Evolutionary conservation across 371 early-diverging fungal genomes (phyloP).

Genomic region (Thermomucor indicae-seudaticae): DNA sequence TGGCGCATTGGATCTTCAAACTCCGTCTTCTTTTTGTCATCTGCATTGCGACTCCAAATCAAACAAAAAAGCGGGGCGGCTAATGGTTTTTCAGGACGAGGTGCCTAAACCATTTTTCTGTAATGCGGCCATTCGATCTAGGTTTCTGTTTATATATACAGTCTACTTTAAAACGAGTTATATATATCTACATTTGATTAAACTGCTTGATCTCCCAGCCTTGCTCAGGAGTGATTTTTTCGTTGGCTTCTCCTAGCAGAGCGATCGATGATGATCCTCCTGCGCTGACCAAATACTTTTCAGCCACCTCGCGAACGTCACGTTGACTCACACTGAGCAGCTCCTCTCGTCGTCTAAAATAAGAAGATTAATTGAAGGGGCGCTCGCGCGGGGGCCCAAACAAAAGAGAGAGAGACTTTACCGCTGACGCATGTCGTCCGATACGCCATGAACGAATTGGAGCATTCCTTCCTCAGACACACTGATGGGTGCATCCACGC

Average conservation of each 20-base stretch:
- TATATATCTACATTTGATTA: constrained; percentile 1
- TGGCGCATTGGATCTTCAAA: too few relatives aligned
- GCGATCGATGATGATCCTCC: constrained; percentile 23
- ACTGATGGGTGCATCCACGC: constrained; percentile 80
- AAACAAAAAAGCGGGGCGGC: constrained; percentile 5
- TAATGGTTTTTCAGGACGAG: too few relatives aligned
- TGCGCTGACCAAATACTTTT: constrained; percentile 18
- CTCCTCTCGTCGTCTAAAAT: constrained; percentile 67
- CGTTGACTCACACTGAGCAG: constrained; percentile 65
- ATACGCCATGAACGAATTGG: constrained; percentile 71
- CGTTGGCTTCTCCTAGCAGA: constrained; percentile 40
- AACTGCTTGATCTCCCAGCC: constrained; percentile 35
- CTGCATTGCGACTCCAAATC: too few relatives aligned
- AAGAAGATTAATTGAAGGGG: neutral
- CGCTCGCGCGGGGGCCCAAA: too few relatives aligned
- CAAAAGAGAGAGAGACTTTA: constrained; percentile 26
- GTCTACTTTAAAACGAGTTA: neutral
- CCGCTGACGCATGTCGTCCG: constrained; percentile 84
- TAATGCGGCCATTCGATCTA: too few relatives aligned
- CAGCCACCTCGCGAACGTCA: constrained; percentile 72
- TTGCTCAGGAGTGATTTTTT: constrained; percentile 21
- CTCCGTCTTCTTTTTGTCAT: too few relatives aligned
- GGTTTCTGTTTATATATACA: neutral
- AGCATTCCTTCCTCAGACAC: constrained; percentile 84
- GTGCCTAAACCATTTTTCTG: too few relatives aligned